phyloP scores from a whole-genome alignment of 2,329 filamentous ascomycete genomes.

The Venturiaceae sp. region DNA sequence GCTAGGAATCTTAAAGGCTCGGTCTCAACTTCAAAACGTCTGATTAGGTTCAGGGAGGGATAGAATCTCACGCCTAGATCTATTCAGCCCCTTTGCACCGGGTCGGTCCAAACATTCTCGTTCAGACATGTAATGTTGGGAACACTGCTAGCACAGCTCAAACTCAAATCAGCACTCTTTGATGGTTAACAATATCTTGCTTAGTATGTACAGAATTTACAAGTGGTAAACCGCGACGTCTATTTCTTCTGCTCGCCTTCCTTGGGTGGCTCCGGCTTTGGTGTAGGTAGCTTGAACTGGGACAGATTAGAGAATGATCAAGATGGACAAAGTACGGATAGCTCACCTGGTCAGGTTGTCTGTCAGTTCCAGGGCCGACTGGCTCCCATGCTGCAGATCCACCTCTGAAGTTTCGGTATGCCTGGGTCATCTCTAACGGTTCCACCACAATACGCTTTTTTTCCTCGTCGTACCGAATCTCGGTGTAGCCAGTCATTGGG shows the following conservation, averaged over 20 bases:
- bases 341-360: conserved; percentile 59
- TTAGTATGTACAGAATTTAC: conserved; percentile 4
- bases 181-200: too few species aligned
- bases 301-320: conserved; percentile 7
- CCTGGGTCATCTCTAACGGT: conserved; percentile 93
- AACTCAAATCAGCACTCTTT: too few species aligned
- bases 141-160: too few species aligned
- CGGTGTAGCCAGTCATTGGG: conserved; percentile 94
- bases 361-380: conserved; percentile 62
- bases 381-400: conserved; percentile 57
- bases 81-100: too few species aligned
- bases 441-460: conserved; percentile 99
- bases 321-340: background rate
- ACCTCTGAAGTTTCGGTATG: conserved; percentile 96
- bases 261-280: conserved; percentile 81
- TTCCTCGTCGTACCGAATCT: conserved; percentile 96
- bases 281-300: conserved; percentile 85
- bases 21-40: too few species aligned
- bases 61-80: too few species aligned
- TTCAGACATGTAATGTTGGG: too few species aligned
- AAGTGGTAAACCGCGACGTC: conserved; percentile 9
- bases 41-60: too few species aligned
- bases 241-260: conserved; percentile 91
- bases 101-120: too few species aligned
- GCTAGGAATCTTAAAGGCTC: too few species aligned